Base-by-base conservation (phyloP, 257 asterid genomes). In the Rauvolfia tetraphylla region DNA sequence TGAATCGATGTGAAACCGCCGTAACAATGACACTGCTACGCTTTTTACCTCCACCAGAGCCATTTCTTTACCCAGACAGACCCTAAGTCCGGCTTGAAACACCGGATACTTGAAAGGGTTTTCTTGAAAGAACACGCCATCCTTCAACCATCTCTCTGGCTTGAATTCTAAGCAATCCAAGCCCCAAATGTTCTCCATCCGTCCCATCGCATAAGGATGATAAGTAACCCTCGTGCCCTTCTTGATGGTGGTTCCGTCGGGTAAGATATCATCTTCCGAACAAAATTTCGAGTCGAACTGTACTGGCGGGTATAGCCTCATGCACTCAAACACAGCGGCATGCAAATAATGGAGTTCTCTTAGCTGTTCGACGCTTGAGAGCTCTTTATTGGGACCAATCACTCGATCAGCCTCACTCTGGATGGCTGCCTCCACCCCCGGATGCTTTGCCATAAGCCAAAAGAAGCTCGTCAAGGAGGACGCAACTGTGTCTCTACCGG, bases 31-130 rank as follows among this genome's bases (percentile, higher is more conserved):
- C 34, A 90, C 51, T 0, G 90, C 91, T 3, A 93, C 95, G 38
- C 84, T 78, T 75, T 91, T 90, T 12, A 93, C 48, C 87, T 91
- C 88, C 71, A 83, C 53, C 3, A 85, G 80, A 7, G 89, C 89
- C 75, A 85, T 79, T 67, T 85, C 87, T 78, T 85, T 85, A 20
- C 89, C 89, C 79, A 85, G 44, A 81, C 89, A 85, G 53, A 83
- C 84, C 84, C 89, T 76, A 27, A 39, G 46, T 57, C 89, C 89
- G 9, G 83, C 89, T 83, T 85, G 89, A 75, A 85, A 85, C 23
- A 85, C 89, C 17, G 89, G 87, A 57, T 78, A 85, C 74, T 83
- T 79, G 23, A 85, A 85, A 34, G 89, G 87, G 82, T 85, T 85
- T 81, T 81, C 86, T 68, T 81, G 82, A 7, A 59, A 68, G 38